Percentiles rank a stretch among this genome's conserved stretches.
phyloP scores from a whole-genome alignment of 1,284 basidiomycete genomes.

The Mycena sp. region DNA sequence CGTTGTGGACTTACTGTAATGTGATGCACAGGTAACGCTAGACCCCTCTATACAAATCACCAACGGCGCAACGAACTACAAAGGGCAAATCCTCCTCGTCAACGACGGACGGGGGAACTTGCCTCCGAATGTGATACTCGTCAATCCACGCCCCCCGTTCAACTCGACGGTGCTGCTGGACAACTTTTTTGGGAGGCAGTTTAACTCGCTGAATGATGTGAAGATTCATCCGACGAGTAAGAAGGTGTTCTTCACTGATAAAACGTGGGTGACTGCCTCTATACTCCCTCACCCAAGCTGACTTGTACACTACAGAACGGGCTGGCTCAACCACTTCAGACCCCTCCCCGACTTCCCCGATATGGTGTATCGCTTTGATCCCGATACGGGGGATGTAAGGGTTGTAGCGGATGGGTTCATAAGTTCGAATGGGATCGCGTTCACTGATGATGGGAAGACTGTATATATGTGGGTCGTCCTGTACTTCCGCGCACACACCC shows the following conservation, averaged over 20 bases:
- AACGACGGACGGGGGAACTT: constrained; percentile 72
- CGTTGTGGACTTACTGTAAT: no score
- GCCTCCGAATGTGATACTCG: constrained; percentile 70
- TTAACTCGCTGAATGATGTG: constrained; percentile 84
- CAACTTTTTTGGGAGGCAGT: constrained; percentile 80
- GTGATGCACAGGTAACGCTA: background rate
- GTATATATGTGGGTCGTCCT: constrained; percentile 64
- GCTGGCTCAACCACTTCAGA: constrained; percentile 70
- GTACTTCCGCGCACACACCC: background rate
- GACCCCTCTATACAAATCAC: constrained; percentile 62
- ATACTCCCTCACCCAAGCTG: constrained; percentile 51
- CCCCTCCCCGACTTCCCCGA: constrained; percentile 68
- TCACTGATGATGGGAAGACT: constrained; percentile 68
- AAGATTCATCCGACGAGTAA: constrained; percentile 71
- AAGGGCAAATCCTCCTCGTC: constrained; percentile 67
- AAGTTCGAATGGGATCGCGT: constrained; percentile 72
- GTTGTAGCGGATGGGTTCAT: constrained; percentile 77
- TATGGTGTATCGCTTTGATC: constrained; percentile 79
- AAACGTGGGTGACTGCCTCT: constrained; percentile 51
- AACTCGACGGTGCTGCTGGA: constrained; percentile 71
- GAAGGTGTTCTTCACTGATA: constrained; percentile 77
- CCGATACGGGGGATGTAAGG: constrained; percentile 66
- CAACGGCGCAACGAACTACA: constrained; percentile 77
- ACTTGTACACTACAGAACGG: no score
- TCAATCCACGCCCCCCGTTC: constrained; percentile 69